These are phyloP conservation scores for Thielaviopsis musarum DNA, from an alignment of 2,329 filamentous ascomycete genomes.

Conservation along the genomic window DNA sequence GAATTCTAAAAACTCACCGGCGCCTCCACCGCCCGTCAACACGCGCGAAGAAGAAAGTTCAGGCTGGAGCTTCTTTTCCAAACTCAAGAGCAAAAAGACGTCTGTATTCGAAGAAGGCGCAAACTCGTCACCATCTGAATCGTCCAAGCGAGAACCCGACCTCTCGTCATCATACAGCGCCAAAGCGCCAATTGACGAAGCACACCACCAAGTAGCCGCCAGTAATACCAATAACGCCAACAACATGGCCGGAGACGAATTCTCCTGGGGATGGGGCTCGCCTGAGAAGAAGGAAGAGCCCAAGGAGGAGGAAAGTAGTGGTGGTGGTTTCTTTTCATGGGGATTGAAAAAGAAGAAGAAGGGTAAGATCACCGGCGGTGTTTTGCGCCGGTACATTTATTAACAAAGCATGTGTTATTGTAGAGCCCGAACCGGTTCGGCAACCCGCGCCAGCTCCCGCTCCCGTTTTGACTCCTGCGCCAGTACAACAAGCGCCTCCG, in stretches of 20 bases:
- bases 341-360: slow-evolving; percentile 5
- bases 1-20: not conserved
- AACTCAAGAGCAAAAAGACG: slow-evolving; percentile 5
- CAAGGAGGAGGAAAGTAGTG: slow-evolving; percentile 4
- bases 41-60: slow-evolving; percentile 2
- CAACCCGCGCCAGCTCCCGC: slow-evolving; percentile 1
- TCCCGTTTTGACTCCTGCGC: not conserved
- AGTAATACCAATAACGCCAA: not conserved
- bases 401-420: not conserved
- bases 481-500: not conserved
- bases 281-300: slow-evolving; percentile 1
- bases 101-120: slow-evolving; percentile 3
- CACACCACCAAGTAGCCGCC: not conserved
- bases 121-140: slow-evolving; percentile 7
- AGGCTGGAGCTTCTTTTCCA: slow-evolving; percentile 4
- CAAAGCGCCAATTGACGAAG: slow-evolving; percentile 5
- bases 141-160: slow-evolving; percentile 3
- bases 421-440: slow-evolving; percentile 4
- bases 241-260: not conserved
- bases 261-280: slow-evolving; percentile 6
- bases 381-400: not conserved
- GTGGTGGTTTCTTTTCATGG: slow-evolving; percentile 6
- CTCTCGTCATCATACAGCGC: slow-evolving; percentile 7
- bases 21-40: slow-evolving; percentile 2
- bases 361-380: not conserved